Conservation (phyloP, 805 yeast genomes). For the Ogataea pignaliae region DNA sequence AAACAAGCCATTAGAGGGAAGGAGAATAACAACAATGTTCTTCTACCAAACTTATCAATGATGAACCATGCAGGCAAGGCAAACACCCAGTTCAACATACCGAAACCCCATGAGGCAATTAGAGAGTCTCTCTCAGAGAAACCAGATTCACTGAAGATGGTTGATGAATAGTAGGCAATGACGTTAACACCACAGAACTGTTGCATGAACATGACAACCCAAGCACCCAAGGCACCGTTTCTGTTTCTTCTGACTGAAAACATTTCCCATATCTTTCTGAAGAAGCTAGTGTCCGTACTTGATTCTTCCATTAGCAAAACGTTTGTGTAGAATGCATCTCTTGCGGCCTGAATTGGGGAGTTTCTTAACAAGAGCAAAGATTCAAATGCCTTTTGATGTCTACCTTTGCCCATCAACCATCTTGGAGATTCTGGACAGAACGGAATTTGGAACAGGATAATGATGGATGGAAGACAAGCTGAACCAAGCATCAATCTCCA, state of each 20-base stretch:
- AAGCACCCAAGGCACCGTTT: constrained; percentile 76
- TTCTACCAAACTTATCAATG: constrained; percentile 74
- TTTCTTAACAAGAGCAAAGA: constrained; percentile 47
- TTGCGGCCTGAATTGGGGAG: constrained; percentile 56
- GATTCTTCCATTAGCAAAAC: constrained; percentile 61
- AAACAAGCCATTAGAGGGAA: constrained; percentile 62
- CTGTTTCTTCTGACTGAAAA: constrained; percentile 74
- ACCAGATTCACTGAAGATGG: constrained; percentile 67
- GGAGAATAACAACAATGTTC: constrained; percentile 51
- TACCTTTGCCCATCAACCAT: constrained; percentile 70
- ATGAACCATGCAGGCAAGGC: constrained; percentile 81
- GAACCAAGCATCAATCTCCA: constrained; percentile 72
- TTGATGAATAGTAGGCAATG: constrained; percentile 79
- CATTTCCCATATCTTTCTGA: constrained; percentile 49
- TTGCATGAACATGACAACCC: constrained; percentile 84
- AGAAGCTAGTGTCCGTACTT: constrained; percentile 44
- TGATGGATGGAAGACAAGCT: constrained; percentile 62
- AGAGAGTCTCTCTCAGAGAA: constrained; percentile 59
- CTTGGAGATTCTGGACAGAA: constrained; percentile 74
- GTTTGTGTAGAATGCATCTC: constrained; percentile 67
- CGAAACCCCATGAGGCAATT: constrained; percentile 83
- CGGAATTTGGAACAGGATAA: constrained; percentile 56
- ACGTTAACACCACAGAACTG: constrained; percentile 90
- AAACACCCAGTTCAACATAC: constrained; percentile 75
- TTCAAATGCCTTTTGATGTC: constrained; percentile 54